Conservation (phyloP, 2,329 filamentous ascomycete genomes). For the Claviceps pazoutovae region DNA sequence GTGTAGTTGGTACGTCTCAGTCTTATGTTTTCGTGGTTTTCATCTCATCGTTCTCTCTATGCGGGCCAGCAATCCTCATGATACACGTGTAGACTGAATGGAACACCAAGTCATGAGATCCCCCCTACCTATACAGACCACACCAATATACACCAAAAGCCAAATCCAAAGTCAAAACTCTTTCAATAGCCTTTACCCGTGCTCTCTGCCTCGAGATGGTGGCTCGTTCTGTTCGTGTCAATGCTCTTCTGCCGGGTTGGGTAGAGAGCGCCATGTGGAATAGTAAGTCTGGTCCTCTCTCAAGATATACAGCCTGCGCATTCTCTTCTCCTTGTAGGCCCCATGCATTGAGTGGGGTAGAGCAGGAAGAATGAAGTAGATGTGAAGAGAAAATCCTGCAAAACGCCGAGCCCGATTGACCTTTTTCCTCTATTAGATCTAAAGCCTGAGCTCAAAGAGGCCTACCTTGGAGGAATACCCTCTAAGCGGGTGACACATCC, state of each 20-base stretch:
- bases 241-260: constrained; percentile 72
- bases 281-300: constrained; percentile 32
- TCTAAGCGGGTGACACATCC: constrained; percentile 49
- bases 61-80: not conserved
- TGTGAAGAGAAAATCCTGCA: not conserved
- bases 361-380: not conserved
- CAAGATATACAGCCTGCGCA: not conserved
- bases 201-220: constrained; percentile 51
- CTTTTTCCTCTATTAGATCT: constrained; percentile 23
- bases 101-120: no score
- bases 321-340: not conserved
- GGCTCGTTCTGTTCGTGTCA: constrained; percentile 52
- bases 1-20: constrained; percentile 46
- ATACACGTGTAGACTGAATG: no score
- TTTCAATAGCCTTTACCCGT: constrained; percentile 47
- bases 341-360: not conserved
- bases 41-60: constrained; percentile 5
- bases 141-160: not conserved
- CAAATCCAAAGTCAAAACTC: constrained; percentile 1
- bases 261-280: constrained; percentile 69
- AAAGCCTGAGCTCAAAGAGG: constrained; percentile 23
- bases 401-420: constrained; percentile 19
- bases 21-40: not conserved
- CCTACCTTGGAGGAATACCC: constrained; percentile 39
- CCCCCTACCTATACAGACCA: constrained; percentile 7